phyloP scores from a whole-genome alignment of 768 basidiomycete species.

The Termitomyces sp. region DNA sequence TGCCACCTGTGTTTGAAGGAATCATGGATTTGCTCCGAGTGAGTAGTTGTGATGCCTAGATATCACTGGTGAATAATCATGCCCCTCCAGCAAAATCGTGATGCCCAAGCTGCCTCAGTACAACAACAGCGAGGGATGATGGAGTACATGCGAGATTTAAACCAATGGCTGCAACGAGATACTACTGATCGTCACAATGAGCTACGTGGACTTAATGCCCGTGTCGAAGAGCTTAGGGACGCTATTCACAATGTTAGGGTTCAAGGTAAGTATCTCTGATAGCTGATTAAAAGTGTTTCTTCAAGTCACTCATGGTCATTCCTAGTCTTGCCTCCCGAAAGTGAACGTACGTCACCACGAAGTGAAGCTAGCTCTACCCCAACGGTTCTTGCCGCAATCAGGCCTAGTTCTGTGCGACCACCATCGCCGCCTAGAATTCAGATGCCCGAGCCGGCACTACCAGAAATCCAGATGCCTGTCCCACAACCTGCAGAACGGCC shows the following conservation, averaged over 20 bases:
- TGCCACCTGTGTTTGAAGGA: constrained; percentile 63
- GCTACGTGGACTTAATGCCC: constrained; percentile 58
- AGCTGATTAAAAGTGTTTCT: background rate
- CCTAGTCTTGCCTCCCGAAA: constrained; percentile 12
- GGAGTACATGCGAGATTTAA: constrained; percentile 73
- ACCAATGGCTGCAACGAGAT: constrained; percentile 77
- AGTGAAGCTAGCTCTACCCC: constrained; percentile 6
- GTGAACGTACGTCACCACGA: constrained; percentile 8
- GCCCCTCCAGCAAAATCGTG: constrained; percentile 62
- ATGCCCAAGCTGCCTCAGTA: constrained; percentile 69
- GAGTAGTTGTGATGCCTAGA: constrained; percentile 15
- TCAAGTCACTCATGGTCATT: background rate
- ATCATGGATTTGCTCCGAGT: constrained; percentile 69
- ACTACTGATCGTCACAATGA: constrained; percentile 77
- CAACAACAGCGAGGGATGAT: constrained; percentile 79
- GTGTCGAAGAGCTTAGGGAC: constrained; percentile 48
- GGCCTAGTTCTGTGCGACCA: too few species aligned
- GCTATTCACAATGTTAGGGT: constrained; percentile 34
- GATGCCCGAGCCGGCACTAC: constrained; percentile 4
- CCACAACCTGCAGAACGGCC: constrained; percentile 4
- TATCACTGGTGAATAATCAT: background rate
- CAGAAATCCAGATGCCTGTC: constrained; percentile 5
- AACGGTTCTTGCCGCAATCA: background rate
- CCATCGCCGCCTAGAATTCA: background rate
- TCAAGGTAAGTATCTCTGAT: constrained; percentile 25